Base-by-base conservation (phyloP, 805 yeast genomes). In the Metschnikowia shivogae region DNA sequence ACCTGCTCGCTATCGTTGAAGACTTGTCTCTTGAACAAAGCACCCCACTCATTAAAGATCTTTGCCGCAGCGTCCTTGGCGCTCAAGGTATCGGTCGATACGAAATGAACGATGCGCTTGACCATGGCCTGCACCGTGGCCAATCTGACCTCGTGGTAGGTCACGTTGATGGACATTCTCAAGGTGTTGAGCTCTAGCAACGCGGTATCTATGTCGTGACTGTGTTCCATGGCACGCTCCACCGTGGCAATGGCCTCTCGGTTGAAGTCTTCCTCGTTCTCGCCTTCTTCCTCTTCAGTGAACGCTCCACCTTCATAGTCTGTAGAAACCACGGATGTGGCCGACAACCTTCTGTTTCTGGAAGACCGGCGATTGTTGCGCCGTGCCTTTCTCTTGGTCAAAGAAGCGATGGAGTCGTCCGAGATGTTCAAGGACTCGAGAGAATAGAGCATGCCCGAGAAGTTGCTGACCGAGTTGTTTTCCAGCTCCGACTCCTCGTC, bases 81-180 rank as follows among this genome's bases (percentile, higher is more conserved):
- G 33, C 81, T 82, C 53, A 87, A 70, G 0, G 96, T 86, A 48
- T 79, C 86, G 1, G 96, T 86, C 34, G 81, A 75, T 32, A 89
- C 78, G 56, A 86, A 84, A 54, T 88, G 88, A 42, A 80, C 73
- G 10, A 87, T 79, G 57, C 93, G 77, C 35, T 72, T 70, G 36
- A 89, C 57, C 58, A 93, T 70, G 0, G 97, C 93, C 32, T 74
- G 73, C 30, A 81, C 71, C 0, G 96, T 88, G 5, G 96, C 95
- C 27, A 71, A 65, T 61, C 97, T 79, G 11, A 93, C 97, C 60
- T 90, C 96, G 58, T 88, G 95, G 64, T 93, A 92, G 0, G 93
- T 78, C 13, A 89, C 99, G 62, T 93, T 89, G 93, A 90, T 86
- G 58, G 97, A 88, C 99, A 93, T 92, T 68, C 98, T 78, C 59